Conservation (phyloP, 2,329 filamentous ascomycete species). For the Stachybotrys echinatus region DNA sequence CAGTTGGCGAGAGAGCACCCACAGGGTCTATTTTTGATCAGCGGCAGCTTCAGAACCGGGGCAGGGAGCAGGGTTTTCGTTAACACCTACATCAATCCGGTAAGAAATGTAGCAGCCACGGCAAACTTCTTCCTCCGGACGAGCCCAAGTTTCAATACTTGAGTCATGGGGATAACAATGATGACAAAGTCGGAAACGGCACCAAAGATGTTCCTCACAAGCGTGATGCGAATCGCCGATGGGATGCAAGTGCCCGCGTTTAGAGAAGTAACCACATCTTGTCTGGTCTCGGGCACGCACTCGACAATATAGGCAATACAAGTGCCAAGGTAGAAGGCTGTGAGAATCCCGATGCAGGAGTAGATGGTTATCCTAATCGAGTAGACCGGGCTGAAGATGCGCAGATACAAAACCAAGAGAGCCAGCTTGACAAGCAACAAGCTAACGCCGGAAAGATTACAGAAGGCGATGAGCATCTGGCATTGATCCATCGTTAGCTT, state of each 20-base stretch:
- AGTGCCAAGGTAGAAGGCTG: not conserved
- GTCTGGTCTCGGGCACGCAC: not conserved
- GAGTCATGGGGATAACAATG: not conserved
- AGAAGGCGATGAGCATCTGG: not conserved
- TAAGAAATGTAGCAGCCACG: not conserved
- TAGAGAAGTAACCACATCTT: not conserved
- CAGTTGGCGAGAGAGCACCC: not conserved
- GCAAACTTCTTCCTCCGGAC: not conserved
- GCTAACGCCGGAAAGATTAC: not conserved
- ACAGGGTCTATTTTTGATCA: not conserved
- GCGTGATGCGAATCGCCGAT: not conserved
- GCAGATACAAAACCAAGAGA: not conserved
- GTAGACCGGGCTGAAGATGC: not conserved
- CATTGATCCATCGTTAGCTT: not conserved
- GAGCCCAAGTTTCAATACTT: not conserved
- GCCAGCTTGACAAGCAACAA: not conserved
- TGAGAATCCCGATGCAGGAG: not conserved
- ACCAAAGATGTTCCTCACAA: not conserved
- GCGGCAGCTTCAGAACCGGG: not conserved
- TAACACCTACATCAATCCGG: not conserved
- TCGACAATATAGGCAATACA: not conserved
- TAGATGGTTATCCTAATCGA: not conserved
- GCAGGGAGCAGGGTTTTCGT: not conserved
- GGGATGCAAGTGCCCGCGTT: not conserved
- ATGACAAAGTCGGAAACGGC: not conserved